These are phyloP conservation scores for Syzygium jambos DNA, from an alignment of 345 rosid genomes.

Conservation along the genomic window DNA sequence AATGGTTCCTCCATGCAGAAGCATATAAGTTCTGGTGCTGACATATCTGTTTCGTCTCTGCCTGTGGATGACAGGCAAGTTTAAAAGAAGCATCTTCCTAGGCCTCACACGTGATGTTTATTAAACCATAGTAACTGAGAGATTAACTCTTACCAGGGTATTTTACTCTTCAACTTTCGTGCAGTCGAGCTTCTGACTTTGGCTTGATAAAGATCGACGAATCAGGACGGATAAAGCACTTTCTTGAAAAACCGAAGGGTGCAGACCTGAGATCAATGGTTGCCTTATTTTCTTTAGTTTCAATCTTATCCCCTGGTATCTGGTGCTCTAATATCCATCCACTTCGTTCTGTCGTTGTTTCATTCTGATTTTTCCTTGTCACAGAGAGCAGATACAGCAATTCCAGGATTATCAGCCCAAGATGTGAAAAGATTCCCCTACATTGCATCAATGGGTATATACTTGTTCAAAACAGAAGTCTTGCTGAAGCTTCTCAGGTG, in stretches of 20 bases:
- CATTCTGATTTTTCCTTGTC: neutral
- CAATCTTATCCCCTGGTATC: neutral
- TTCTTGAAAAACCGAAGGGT: conserved; percentile 73
- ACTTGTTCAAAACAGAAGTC: conserved; percentile 67
- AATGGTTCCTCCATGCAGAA: conserved; percentile 32
- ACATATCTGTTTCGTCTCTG: conserved; percentile 55
- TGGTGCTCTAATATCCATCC: neutral
- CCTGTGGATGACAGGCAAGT: conserved; percentile 51
- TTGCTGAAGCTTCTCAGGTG: conserved; percentile 58
- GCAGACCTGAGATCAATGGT: conserved; percentile 67
- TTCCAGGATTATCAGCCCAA: conserved; percentile 46
- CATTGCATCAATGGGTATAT: conserved; percentile 91
- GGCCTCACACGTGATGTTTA: neutral
- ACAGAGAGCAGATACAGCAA: conserved; percentile 61
- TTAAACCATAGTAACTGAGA: neutral
- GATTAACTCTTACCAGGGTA: neutral
- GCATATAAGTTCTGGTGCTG: conserved; percentile 55
- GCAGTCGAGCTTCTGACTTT: conserved; percentile 70
- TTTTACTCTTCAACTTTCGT: neutral
- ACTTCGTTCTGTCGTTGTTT: neutral
- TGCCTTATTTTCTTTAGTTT: neutral
- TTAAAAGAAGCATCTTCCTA: neutral
- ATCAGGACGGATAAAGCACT: conserved; percentile 48
- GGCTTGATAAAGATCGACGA: conserved; percentile 70
- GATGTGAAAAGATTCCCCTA: conserved; percentile 51